Evolutionary conservation across 2,329 filamentous ascomycete species (phyloP).

Genomic region (Xylariales sp.): DNA sequence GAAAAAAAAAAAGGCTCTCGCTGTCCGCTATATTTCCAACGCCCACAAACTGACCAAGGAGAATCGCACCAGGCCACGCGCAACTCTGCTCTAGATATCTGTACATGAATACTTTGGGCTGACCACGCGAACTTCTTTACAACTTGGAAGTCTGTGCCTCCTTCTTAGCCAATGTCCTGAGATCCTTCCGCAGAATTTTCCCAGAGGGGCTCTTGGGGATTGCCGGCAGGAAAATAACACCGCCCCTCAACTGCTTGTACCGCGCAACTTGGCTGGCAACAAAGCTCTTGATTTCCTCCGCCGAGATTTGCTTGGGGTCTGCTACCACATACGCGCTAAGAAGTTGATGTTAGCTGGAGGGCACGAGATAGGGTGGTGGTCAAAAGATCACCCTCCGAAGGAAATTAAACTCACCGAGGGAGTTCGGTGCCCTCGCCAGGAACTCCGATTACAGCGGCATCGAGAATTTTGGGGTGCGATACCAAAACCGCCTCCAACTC

Average conservation of each 20-base stretch:
- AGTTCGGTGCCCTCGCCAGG: slow-evolving; percentile 35
- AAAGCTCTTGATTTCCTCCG: slow-evolving; percentile 17
- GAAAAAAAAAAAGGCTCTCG: too few relatives aligned
- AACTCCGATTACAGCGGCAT: slow-evolving; percentile 53
- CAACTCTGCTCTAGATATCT: too few relatives aligned
- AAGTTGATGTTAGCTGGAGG: too few relatives aligned
- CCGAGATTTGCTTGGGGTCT: slow-evolving; percentile 15
- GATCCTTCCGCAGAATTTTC: slow-evolving; percentile 28
- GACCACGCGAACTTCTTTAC: slow-evolving; percentile 7
- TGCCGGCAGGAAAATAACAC: slow-evolving; percentile 26
- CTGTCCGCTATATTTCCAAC: too few relatives aligned
- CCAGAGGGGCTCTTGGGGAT: slow-evolving; percentile 32
- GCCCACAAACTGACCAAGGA: too few relatives aligned
- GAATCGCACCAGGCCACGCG: too few relatives aligned
- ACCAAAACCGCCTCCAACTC: slow-evolving; percentile 42
- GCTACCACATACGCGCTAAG: slow-evolving; percentile 22
- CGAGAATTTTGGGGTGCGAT: slow-evolving; percentile 27
- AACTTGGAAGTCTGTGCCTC: slow-evolving; percentile 15
- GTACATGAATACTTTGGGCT: too few relatives aligned
- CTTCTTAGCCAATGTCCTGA: slow-evolving; percentile 23
- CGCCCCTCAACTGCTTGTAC: slow-evolving; percentile 29
- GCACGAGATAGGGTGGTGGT: too few relatives aligned
- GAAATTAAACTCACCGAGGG: slow-evolving; percentile 49
- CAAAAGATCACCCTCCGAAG: too few relatives aligned
- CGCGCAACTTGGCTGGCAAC: slow-evolving; percentile 20